Evolutionary conservation across 305 asterid species (phyloP).

Genomic region (Fraxinus paxiana): DNA sequence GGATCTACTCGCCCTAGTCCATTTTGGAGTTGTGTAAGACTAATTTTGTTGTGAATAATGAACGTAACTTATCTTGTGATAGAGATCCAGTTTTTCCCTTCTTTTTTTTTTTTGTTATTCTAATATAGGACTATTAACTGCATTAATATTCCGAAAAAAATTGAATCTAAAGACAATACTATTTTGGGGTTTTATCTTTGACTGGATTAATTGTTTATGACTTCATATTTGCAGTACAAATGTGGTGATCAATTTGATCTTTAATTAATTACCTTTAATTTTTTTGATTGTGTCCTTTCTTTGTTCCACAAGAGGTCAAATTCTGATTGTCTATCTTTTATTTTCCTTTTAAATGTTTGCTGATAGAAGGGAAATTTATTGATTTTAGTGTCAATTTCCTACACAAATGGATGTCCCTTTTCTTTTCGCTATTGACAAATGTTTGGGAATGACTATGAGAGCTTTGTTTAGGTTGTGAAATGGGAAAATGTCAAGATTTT

Average conservation of each 20-base stretch:
- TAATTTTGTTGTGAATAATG: neutral
- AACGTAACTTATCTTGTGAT: neutral
- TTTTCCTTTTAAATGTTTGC: neutral
- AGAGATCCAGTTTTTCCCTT: neutral
- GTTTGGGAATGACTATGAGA: neutral
- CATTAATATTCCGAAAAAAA: neutral
- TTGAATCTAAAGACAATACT: neutral
- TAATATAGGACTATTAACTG: neutral
- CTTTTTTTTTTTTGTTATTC: neutral
- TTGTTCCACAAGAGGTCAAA: neutral
- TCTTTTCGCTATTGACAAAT: neutral
- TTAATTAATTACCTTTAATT: neutral
- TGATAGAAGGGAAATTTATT: neutral
- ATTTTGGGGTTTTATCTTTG: neutral
- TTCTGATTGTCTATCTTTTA: neutral
- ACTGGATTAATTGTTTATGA: neutral
- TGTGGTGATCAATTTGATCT: neutral
- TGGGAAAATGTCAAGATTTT: neutral
- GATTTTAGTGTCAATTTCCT: neutral
- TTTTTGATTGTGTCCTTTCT: neutral
- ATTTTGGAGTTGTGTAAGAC: neutral
- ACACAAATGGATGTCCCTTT: neutral
- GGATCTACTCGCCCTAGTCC: neutral
- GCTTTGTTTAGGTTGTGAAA: neutral
- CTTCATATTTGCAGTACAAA: neutral